These are phyloP conservation scores for Aspergillus alliaceus DNA, from an alignment of 2,329 filamentous ascomycete genomes.

Conservation along the genomic window DNA sequence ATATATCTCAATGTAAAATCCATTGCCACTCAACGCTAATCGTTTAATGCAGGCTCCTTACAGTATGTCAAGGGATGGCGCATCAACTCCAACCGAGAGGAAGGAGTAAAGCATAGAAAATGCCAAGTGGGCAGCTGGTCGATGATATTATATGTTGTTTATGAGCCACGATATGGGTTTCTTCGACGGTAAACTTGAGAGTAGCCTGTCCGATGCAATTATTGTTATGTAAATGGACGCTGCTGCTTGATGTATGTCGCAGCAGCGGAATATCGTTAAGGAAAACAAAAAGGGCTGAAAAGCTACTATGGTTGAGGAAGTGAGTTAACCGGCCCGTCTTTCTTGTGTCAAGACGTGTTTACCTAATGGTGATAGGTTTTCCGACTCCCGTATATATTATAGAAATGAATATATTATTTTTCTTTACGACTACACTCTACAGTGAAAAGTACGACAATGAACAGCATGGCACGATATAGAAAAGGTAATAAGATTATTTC, in stretches of 20 bases:
- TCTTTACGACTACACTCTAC: background rate
- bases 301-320: background rate
- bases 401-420: background rate
- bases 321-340: background rate
- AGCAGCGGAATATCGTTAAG: background rate
- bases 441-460: too few relatives aligned
- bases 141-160: background rate
- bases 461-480: background rate
- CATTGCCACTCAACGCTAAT: background rate
- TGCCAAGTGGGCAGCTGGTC: background rate
- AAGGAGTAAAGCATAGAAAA: conserved; percentile 20
- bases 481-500: background rate
- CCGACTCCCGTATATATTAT: background rate
- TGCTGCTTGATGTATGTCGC: background rate
- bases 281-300: background rate
- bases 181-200: background rate
- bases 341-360: background rate
- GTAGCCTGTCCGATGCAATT: background rate
- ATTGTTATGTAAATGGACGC: background rate
- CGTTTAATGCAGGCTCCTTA: conserved; percentile 61
- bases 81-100: conserved; percentile 56
- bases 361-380: background rate
- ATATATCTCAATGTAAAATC: conserved; percentile 4
- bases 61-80: conserved; percentile 66
- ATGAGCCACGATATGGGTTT: conserved; percentile 3